Conservation (phyloP, 192 early-diverging fungal genomes). For the Umbelopsis sp. region DNA sequence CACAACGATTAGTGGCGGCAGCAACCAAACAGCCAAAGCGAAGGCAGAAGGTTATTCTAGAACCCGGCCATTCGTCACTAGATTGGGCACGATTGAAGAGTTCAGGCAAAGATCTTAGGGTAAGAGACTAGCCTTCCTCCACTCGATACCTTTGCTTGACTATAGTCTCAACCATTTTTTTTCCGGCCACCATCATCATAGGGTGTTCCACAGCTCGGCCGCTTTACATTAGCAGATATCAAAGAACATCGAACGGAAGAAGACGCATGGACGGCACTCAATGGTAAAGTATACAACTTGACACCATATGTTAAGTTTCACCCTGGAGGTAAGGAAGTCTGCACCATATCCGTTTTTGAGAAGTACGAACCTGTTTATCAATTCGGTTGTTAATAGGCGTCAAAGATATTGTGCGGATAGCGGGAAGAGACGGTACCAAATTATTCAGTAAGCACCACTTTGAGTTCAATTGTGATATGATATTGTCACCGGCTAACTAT, state of each 20-base stretch:
- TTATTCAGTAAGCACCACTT: slow-evolving; percentile 75
- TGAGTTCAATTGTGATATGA: neutral
- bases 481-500: neutral
- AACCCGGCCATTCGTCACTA: slow-evolving; percentile 85
- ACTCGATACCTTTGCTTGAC: neutral
- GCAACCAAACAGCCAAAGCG: slow-evolving; percentile 35
- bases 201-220: slow-evolving; percentile 54
- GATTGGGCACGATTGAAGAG: slow-evolving; percentile 90
- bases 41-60: slow-evolving; percentile 79
- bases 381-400: slow-evolving; percentile 32
- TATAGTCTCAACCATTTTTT: neutral
- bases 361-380: neutral
- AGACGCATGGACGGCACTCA: slow-evolving; percentile 89
- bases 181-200: slow-evolving; percentile 28
- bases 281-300: slow-evolving; percentile 91
- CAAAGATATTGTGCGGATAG: slow-evolving; percentile 74
- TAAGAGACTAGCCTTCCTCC: slow-evolving; percentile 21
- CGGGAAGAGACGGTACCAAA: slow-evolving; percentile 91
- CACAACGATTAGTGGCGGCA: slow-evolving; percentile 39
- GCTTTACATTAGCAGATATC: slow-evolving; percentile 76
- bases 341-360: neutral
- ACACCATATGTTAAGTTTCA: slow-evolving; percentile 90
- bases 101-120: slow-evolving; percentile 73
- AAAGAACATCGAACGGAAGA: slow-evolving; percentile 72
- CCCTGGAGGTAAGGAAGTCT: slow-evolving; percentile 70